Base-by-base conservation (phyloP, 495 filamentous ascomycete genomes). In the Penicillium goetzii region DNA sequence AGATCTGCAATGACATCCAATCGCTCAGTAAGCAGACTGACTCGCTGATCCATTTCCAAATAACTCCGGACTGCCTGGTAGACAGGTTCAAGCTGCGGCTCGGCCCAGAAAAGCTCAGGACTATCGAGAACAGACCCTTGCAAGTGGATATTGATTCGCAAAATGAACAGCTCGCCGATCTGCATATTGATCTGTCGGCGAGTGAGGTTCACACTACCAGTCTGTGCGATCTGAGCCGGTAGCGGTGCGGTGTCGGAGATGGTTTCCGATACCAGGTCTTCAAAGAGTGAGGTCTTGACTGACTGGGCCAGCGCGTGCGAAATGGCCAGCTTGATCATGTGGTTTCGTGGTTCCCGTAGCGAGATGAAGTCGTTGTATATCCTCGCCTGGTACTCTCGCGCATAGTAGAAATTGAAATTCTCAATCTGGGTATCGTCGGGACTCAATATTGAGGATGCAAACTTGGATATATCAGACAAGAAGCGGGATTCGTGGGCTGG, bases 291-390 rank as follows among this genome's bases (percentile, higher is more conserved):
- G n/a, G 96, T 99, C 86, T 96, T 75, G 65, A 97, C 96, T 57
- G 91, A 95, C 75, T 99, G 95, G 2, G 93, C 89, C 12, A 99
- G 80, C 9, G 93, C 95, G 77, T 99, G 95, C 15, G 91, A 95
- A 69, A 99, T 98, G 33, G 96, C 93, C 11, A 99, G 82, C 77
- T 99, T 99, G 62, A 89, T 90, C 95, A 99, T 99, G 79, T 97
- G 94, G 76, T 96, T 96, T 66, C 87, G 86, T 69, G 96, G 96
- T 62, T 97, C 92, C 40, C 92, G 84, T 49, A 99, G 76, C 0
- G 90, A 93, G 75, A 99, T 99, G 69, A 99, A 99, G 71, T 99
- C 95, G 72, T 99, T 99, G 82, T 99, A 99, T 72, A 99, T 99
- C 40, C 96, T 86, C 12, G 96, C 92, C 70, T 99, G 95, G 73